Percentiles rank a stretch among this genome's conserved stretches.
These are phyloP conservation scores for Cucurbita argyrosperma DNA, from an alignment of 306 rosid species.

Conservation along the genomic window DNA sequence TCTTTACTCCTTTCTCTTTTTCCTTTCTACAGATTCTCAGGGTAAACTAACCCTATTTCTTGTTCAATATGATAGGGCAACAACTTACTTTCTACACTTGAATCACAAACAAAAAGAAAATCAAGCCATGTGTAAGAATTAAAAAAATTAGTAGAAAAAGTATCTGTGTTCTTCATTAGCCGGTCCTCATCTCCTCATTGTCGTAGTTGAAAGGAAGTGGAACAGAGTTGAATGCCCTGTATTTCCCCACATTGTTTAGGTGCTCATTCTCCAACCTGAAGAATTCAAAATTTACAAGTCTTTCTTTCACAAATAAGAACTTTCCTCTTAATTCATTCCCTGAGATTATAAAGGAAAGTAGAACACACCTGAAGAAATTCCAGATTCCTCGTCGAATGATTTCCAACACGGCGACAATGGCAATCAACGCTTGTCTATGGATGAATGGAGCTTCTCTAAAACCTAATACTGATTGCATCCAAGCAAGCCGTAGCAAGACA, in stretches of 20 bases:
- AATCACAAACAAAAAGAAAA: not conserved
- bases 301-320: not conserved
- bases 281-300: not conserved
- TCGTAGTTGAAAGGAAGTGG: conserved; percentile 55
- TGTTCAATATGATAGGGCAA: not conserved
- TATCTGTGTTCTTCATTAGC: not conserved
- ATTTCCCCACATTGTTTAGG: conserved; percentile 67
- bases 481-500: conserved; percentile 49
- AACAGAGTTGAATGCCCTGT: conserved; percentile 56
- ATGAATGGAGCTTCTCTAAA: conserved; percentile 35
- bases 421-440: conserved; percentile 41
- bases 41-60: not conserved
- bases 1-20: not conserved
- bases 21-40: not conserved
- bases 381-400: conserved; percentile 77
- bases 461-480: conserved; percentile 67
- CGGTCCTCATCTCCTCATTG: conserved; percentile 1
- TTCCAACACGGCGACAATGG: conserved; percentile 57
- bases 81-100: not conserved
- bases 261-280: conserved; percentile 53
- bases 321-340: not conserved
- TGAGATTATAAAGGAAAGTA: not conserved
- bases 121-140: not conserved
- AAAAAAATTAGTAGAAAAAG: not conserved
- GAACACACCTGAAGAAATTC: conserved; percentile 64